Evolutionary conservation across 306 rosid species (phyloP), one percentile per base, ranked within the genome.

Genomic region (Corylus avellana): DNA sequence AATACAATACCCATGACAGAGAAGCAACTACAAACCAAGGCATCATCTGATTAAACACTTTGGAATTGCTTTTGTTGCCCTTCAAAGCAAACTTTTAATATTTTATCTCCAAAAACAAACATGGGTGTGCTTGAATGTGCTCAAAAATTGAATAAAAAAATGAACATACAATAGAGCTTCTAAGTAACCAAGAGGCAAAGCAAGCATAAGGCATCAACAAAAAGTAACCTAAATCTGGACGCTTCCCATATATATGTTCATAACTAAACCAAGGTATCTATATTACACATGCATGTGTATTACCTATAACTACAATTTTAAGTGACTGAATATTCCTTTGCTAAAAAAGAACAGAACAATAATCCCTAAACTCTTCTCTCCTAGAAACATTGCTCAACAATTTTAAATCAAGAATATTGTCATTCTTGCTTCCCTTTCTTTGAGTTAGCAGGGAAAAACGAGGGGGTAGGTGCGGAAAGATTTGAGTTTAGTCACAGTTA

Each of bases 1-100:
- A 54, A 22, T 14, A 78, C 32, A 18, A 46, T 46, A 68, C 42
- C 35, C 44, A 10, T 42, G 56, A 42, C 17, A 13, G 67, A 59
- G 27, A 16, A 22, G 71, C 47, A 75, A 75, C 66, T 46, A 75
- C 25, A 14, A 56, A 72, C 35, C 20, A 78, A 85, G 79, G 73
- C 70, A 78, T 77, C 78, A 74, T 54, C 66, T 64, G 48, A 50
- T 35, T 27, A 63, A 1, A 3, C 63, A 54, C 22, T 54, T 54
- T 54, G 59, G 32, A n/a, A 20, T 4, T n/a, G 25, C 66, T 29
- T 29, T 10, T 8, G 29, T 62, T 62, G n/a, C 18, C 29, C 42
- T 12, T 62, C 3, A 62, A 62, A 29, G n/a, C 17, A 29, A 13
- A 25, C 10, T 59, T 57, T 57, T 29, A 13, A 11, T 62, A n/a